Percentiles rank a stretch among this genome's conserved stretches.
phyloP scores from a whole-genome alignment of 2,329 filamentous ascomycete species.

The Fusarium redolens region DNA sequence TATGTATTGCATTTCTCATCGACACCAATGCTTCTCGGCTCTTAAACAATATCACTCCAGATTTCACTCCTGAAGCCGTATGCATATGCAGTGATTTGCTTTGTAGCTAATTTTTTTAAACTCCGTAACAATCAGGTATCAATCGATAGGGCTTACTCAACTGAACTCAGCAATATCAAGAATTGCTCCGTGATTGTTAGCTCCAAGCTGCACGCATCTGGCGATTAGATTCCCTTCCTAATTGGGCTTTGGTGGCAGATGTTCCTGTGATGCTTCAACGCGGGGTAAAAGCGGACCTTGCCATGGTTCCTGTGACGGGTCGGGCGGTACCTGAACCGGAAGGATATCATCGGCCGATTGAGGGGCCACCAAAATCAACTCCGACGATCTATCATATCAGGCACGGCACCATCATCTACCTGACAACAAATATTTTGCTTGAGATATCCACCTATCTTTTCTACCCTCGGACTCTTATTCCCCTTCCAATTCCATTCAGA shows the following conservation, averaged over 20 bases:
- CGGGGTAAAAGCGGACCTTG: conserved; percentile 4
- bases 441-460: too few species aligned
- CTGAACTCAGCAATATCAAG: too few species aligned
- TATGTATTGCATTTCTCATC: fast-evolving
- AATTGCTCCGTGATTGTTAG: neutral
- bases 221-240: neutral
- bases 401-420: too few species aligned
- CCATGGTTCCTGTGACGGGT: neutral
- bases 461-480: too few species aligned
- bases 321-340: neutral
- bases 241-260: neutral
- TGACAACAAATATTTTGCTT: too few species aligned
- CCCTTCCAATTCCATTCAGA: too few species aligned
- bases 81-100: neutral
- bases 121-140: too few species aligned
- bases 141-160: too few species aligned
- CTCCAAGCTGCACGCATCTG: fast-evolving
- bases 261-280: neutral
- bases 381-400: neutral
- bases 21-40: fast-evolving
- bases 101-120: fast-evolving
- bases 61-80: fast-evolving
- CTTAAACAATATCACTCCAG: fast-evolving
- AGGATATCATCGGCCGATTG: neutral
- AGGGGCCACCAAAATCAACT: neutral